phyloP scores from a whole-genome alignment of 306 rosid genomes.

The Inga leiocalycina region DNA sequence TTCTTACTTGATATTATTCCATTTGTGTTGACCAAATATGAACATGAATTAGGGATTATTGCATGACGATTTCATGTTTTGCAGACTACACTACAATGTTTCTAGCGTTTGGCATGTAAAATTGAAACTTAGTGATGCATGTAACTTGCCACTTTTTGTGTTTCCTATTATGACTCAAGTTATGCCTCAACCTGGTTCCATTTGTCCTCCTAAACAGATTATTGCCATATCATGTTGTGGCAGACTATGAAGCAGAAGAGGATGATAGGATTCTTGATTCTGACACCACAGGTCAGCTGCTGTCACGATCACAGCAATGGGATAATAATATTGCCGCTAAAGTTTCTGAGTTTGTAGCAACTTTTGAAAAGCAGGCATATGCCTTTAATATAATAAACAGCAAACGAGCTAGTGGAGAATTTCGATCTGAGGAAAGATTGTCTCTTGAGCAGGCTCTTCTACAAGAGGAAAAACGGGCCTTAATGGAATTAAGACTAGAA shows the following conservation, averaged over 20 bases:
- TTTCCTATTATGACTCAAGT: not conserved
- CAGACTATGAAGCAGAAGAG: slow-evolving; percentile 98
- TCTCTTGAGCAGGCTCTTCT: slow-evolving; percentile 43
- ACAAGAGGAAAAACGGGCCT: slow-evolving; percentile 84
- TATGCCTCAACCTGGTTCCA: slow-evolving; percentile 3
- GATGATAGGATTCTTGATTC: slow-evolving; percentile 97
- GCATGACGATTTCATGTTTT: not conserved
- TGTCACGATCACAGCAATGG: slow-evolving; percentile 98
- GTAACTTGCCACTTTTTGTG: slow-evolving; percentile 15
- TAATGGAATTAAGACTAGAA: slow-evolving; percentile 69
- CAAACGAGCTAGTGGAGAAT: slow-evolving; percentile 80
- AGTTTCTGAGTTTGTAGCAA: slow-evolving; percentile 88
- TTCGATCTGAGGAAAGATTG: slow-evolving; percentile 95
- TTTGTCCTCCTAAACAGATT: slow-evolving; percentile 52
- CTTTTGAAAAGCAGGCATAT: slow-evolving; percentile 93
- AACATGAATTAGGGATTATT: not conserved
- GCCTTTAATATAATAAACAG: slow-evolving; percentile 91
- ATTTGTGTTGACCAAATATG: not conserved
- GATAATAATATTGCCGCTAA: slow-evolving; percentile 91
- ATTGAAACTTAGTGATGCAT: slow-evolving; percentile 1
- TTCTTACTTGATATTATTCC: slow-evolving; percentile 3
- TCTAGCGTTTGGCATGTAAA: slow-evolving; percentile 17
- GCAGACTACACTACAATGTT: not conserved
- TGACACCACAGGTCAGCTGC: slow-evolving; percentile 89
- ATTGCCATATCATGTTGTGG: slow-evolving; percentile 95